Base-by-base conservation (phyloP, 2,329 filamentous ascomycete genomes). In the Fusarium continuum region DNA sequence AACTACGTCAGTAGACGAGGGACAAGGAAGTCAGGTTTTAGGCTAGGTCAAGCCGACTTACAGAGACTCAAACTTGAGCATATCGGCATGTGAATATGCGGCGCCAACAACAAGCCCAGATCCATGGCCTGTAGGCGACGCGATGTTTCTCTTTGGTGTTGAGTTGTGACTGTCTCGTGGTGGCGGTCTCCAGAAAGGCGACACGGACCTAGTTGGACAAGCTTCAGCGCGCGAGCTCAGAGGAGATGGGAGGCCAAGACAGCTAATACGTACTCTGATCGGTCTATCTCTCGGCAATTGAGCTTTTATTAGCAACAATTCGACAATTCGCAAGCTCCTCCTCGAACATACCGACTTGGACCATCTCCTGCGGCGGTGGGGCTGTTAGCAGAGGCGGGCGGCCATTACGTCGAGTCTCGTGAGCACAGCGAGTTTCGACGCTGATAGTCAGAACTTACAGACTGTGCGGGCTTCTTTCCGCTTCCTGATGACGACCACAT, bases 21-120 rank as follows among this genome's bases (percentile, higher is more conserved):
- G 29, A 36, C 22, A 47, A 29, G 35, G 19, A 8, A n/a, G 34
- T 7, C 17, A 25, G n/a, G 16, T 32, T 19, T 36, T 39, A 25
- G 20, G 11, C 19, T 14, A 19, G 38, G 13, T 14, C 28, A 47
- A 54, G 35, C 22, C 52, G 26, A 77, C 85, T 67, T 84, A 95
- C 92, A 94, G 71, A 23, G 88, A 86, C 72, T 92, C 91, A 72
- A 94, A 90, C 77, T 94, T 96, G 70, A 97, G 83, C 73, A 97
- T 92, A 78, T 98, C 93, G 23, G 94, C 92, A 77, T 99, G 95
- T 13, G 95, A 98, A 75, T 99, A 99, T 39, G 93, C 90, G 53
- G 95, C 95, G 68, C 95, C 95, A 57, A 98, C 91, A 29, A 99
- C 91, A 61, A 94, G 85, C 71, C 82, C 87, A 45, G 88, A 79